phyloP scores from a whole-genome alignment of 768 basidiomycete genomes.

The Kwoniella sp. region DNA sequence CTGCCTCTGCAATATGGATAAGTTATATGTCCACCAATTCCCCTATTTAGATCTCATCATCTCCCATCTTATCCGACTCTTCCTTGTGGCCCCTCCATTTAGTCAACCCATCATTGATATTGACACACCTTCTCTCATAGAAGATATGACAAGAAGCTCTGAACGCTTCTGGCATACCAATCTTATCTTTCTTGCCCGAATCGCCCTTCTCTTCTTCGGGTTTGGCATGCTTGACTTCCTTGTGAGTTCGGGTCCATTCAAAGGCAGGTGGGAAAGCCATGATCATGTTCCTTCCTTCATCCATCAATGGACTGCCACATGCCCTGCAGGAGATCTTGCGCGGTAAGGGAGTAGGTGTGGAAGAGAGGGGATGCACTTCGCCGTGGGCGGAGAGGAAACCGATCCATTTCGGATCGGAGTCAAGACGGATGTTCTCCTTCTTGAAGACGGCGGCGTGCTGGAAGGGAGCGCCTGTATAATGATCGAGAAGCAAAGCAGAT shows the following conservation, averaged over 20 bases:
- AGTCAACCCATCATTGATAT: constrained; percentile 38
- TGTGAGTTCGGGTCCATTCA: constrained; percentile 41
- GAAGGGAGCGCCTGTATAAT: constrained; percentile 37
- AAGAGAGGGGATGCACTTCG: constrained; percentile 44
- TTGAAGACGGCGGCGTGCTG: constrained; percentile 47
- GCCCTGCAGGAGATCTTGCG: constrained; percentile 46
- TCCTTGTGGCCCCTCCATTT: constrained; percentile 47
- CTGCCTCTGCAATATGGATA: too few relatives aligned
- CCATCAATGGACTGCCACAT: constrained; percentile 43
- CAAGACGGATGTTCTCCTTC: constrained; percentile 41
- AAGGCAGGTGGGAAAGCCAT: constrained; percentile 49
- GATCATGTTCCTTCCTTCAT: constrained; percentile 50
- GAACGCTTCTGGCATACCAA: constrained; percentile 36
- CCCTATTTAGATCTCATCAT: constrained; percentile 27
- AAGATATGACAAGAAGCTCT: constrained; percentile 43
- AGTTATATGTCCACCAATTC: not conserved
- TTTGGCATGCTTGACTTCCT: constrained; percentile 30
- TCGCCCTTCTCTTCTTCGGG: constrained; percentile 10
- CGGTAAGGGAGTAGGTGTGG: constrained; percentile 44
- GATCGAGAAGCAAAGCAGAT: not conserved
- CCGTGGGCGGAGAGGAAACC: constrained; percentile 49
- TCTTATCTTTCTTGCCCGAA: constrained; percentile 18
- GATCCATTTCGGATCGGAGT: constrained; percentile 36
- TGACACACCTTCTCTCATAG: constrained; percentile 41
- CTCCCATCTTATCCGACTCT: constrained; percentile 37